These are phyloP conservation scores for Nicotiana tomentosiformis DNA, from an alignment of 257 asterid genomes.

Conservation along the genomic window DNA sequence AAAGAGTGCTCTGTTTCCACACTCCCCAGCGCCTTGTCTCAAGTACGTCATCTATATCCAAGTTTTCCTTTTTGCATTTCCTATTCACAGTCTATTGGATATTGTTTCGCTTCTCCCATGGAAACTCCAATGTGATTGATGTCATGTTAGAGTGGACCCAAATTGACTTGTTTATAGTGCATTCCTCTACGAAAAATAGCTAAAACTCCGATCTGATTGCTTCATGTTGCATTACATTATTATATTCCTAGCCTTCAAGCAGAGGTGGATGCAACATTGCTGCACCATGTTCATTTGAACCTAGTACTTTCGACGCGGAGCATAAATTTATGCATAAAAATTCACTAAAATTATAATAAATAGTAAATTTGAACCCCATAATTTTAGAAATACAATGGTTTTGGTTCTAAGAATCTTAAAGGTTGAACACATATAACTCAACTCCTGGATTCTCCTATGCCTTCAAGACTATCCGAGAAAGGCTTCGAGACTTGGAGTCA, in stretches of 20 bases:
- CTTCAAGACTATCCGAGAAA: not conserved
- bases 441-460: not conserved
- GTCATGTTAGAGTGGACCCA: not conserved
- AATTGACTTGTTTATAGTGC: not conserved
- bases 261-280: no score
- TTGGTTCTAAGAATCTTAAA: no score
- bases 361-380: no score
- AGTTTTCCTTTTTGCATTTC: not conserved
- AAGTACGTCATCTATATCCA: conserved; percentile 35
- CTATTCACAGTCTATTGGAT: not conserved
- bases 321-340: no score
- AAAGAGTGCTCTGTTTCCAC: conserved; percentile 67
- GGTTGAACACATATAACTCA: no score
- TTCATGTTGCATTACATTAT: not conserved
- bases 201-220: not conserved
- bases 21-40: conserved; percentile 83
- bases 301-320: no score
- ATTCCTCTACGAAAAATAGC: not conserved
- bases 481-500: not conserved
- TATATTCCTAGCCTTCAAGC: not conserved
- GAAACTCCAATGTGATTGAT: not conserved
- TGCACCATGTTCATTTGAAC: no score
- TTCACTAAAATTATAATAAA: no score
- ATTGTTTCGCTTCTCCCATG: not conserved
- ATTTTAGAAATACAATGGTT: no score